Evolutionary conservation across 306 rosid genomes (phyloP).

Genomic region (Glycine latifolia): DNA sequence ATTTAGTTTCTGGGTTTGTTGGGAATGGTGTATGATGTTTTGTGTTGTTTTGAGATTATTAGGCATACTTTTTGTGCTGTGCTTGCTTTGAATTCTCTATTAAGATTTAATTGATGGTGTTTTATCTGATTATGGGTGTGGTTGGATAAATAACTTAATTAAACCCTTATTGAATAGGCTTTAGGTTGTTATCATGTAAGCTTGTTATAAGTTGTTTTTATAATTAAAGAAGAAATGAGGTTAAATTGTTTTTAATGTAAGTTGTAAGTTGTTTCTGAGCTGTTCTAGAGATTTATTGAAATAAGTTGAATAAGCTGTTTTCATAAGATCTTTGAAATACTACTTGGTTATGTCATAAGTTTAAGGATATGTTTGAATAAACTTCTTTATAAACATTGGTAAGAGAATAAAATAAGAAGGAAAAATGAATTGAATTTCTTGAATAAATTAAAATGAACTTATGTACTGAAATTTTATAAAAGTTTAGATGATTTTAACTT

Average conservation of each 20-base stretch:
- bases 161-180: neutral
- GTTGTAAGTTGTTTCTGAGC: neutral
- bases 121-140: conserved; percentile 18
- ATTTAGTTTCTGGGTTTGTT: conserved; percentile 36
- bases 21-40: neutral
- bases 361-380: neutral
- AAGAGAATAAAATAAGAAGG: neutral
- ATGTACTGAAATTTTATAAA: neutral
- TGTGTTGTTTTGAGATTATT: neutral
- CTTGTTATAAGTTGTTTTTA: neutral
- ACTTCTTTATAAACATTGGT: neutral
- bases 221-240: neutral
- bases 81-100: conserved; percentile 27
- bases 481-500: neutral
- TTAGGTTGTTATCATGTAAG: neutral
- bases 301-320: neutral
- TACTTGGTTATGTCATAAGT: neutral
- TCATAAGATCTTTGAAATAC: neutral
- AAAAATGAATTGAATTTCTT: neutral
- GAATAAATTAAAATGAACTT: neutral
- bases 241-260: neutral
- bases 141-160: neutral
- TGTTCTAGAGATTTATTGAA: neutral
- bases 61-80: neutral
- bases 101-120: neutral